Conservation (phyloP, 495 filamentous ascomycete genomes). For the Aspergillus steynii region DNA sequence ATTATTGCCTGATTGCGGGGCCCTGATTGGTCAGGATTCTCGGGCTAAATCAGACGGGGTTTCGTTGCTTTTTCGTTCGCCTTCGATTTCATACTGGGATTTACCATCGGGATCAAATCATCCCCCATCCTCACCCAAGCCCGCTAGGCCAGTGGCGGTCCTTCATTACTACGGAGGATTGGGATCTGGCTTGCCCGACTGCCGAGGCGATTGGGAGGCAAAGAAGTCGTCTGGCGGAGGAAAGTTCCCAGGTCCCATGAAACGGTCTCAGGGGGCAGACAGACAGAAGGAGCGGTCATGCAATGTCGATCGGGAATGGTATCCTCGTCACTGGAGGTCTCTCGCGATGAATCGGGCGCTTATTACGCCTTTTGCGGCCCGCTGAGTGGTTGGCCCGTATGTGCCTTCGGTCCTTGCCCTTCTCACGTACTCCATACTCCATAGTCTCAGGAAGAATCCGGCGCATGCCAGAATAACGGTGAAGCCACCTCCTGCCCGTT, state of each 20-base stretch:
- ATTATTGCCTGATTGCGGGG: background rate
- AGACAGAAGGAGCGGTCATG: conserved; percentile 27
- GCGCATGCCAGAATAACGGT: background rate
- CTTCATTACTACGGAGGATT: conserved; percentile 1
- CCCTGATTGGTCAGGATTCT: background rate
- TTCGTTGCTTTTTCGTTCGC: background rate
- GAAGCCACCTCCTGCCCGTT: background rate
- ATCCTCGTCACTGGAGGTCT: background rate
- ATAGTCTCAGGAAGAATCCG: no score
- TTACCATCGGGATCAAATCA: background rate
- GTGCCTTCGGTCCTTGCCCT: no score
- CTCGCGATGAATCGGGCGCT: background rate
- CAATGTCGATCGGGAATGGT: conserved; percentile 40
- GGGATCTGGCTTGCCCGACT: background rate
- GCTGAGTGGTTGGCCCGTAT: background rate
- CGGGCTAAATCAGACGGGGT: background rate
- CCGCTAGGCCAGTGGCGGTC: conserved; percentile 7
- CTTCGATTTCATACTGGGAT: no score
- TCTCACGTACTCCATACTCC: no score
- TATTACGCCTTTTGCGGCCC: background rate
- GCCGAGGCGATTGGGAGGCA: conserved; percentile 3
- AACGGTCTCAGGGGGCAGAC: conserved; percentile 18
- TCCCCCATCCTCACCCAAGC: background rate
- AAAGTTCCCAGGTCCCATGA: conserved; percentile 1
- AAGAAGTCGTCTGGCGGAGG: background rate